Base-by-base conservation (phyloP, 1,139 yeast species). In the Arxiozyma slooffiae region DNA sequence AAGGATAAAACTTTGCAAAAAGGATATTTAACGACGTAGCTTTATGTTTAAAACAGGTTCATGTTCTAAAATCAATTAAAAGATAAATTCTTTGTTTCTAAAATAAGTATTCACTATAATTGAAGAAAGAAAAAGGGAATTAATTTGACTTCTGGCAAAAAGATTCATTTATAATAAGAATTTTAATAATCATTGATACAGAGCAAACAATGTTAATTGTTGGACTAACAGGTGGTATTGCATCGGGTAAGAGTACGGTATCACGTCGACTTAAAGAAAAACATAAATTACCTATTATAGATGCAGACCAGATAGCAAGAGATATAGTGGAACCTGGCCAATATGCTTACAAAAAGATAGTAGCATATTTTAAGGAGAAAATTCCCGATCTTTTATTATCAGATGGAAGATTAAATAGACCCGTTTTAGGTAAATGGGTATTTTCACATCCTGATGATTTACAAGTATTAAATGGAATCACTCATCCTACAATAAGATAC, bases 191-290 rank as follows among this genome's bases (percentile, higher is more conserved):
- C 14, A 11, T 23, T 23, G 5, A 17, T n/a, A 23, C 14, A n/a
- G n/a, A 17, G 18, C 23, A 5, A 16, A 49, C n/a, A 22, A 92
- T 92, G 98, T 77, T 92, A 49, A 77, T 92, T 38, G 78, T 94
- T 9, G 99, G 99, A 0, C 76, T 92, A 24, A 92, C 98, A 0
- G 99, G 99, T 0, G 97, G 97, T 1, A 92, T 92, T 49, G 96
- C 97, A 9, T 78, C 94, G 5, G 99, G 99, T 1, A 94, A 94
- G 64, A 85, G 96, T 16, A 90, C 97, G 0, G 97, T 88, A 0
- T 87, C 97, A 0, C 66, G 70, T 18, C 67, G 76, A 30, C 70
- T 92, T 11, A 56, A 67, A 7, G 77, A 79, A 16, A 70, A 78
- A 23, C 76, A 83, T 57, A 62, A 71, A 2, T 55, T 86, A 20